These are phyloP conservation scores for Dryadomyces quercus-mongolicae DNA, from an alignment of 2,329 filamentous ascomycete genomes.

Conservation along the genomic window DNA sequence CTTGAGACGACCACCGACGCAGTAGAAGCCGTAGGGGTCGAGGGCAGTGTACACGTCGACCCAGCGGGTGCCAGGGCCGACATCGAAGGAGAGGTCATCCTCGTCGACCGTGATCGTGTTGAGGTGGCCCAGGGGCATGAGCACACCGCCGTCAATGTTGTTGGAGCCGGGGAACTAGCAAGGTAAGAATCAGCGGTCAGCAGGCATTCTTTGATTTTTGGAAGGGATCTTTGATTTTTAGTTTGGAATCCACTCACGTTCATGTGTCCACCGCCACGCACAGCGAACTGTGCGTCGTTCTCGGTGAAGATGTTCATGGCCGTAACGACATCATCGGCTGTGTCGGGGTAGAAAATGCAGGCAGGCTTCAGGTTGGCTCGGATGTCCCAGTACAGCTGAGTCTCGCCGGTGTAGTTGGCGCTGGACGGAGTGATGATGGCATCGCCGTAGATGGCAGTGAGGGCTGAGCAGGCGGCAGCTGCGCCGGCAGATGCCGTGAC, in stretches of 20 bases:
- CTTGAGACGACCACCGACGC: slow-evolving; percentile 22
- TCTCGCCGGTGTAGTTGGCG: slow-evolving; percentile 14
- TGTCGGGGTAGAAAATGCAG: slow-evolving; percentile 19
- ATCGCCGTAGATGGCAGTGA: not conserved
- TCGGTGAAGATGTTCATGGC: slow-evolving; percentile 14
- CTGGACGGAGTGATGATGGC: not conserved
- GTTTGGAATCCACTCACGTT: slow-evolving; percentile 11
- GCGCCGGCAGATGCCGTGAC: not conserved
- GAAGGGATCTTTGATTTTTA: not conserved
- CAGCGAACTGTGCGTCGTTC: slow-evolving; percentile 20
- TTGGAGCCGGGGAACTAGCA: slow-evolving; percentile 19
- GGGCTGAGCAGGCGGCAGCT: not conserved
- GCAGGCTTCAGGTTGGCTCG: slow-evolving; percentile 13
- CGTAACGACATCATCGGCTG: slow-evolving; percentile 15
- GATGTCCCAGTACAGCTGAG: slow-evolving; percentile 18
- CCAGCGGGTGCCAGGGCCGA: slow-evolving; percentile 25
- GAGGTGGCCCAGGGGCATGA: slow-evolving; percentile 23
- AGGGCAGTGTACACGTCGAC: slow-evolving; percentile 24
- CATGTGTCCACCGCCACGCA: slow-evolving; percentile 26
- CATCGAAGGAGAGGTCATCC: slow-evolving; percentile 16
- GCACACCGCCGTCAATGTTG: slow-evolving; percentile 24
- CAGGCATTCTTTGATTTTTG: not conserved
- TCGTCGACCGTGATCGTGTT: slow-evolving; percentile 19
- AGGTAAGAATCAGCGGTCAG: not conserved
- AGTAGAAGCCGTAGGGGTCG: slow-evolving; percentile 18